Evolutionary conservation across 495 filamentous ascomycete species (phyloP).

Genomic region (Corynascus novoguineensis): DNA sequence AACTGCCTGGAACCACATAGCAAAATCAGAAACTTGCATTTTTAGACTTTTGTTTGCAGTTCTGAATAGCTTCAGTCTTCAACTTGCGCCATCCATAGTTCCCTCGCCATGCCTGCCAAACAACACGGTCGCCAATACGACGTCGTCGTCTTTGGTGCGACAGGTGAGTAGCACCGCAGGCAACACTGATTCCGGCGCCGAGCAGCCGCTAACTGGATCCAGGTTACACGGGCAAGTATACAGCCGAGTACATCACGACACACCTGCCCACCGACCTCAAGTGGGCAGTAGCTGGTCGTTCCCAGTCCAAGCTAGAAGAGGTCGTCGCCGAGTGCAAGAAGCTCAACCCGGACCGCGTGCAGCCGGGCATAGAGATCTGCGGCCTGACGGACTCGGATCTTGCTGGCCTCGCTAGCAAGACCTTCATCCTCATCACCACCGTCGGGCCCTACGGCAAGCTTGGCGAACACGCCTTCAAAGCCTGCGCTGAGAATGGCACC

Average conservation of each 20-base stretch:
- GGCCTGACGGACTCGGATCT: slow-evolving; percentile 61
- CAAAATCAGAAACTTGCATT: too few species aligned
- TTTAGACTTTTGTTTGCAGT: not conserved
- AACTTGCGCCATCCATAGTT: not conserved
- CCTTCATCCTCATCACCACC: slow-evolving; percentile 71
- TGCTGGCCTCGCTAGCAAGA: slow-evolving; percentile 63
- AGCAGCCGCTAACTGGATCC: slow-evolving; percentile 58
- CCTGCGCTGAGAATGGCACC: slow-evolving; percentile 82
- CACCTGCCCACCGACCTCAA: slow-evolving; percentile 71
- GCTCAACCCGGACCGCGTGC: slow-evolving; percentile 63
- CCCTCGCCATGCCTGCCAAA: slow-evolving; percentile 36
- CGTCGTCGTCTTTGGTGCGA: slow-evolving; percentile 73
- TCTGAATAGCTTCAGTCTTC: not conserved
- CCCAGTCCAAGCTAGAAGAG: slow-evolving; percentile 61
- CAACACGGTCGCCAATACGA: slow-evolving; percentile 65
- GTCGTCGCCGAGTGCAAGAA: slow-evolving; percentile 59
- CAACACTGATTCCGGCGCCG: slow-evolving; percentile 66
- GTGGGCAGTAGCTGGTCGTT: slow-evolving; percentile 89
- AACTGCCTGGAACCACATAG: too few species aligned
- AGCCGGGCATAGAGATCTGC: slow-evolving; percentile 62
- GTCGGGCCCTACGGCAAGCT: slow-evolving; percentile 79
- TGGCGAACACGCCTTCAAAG: slow-evolving; percentile 74
- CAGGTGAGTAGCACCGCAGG: slow-evolving; percentile 37
- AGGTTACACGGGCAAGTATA: slow-evolving; percentile 81
- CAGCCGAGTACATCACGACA: slow-evolving; percentile 69